Conservation (phyloP, 140 eudicot genomes). For the Ambrosia hybrid region DNA sequence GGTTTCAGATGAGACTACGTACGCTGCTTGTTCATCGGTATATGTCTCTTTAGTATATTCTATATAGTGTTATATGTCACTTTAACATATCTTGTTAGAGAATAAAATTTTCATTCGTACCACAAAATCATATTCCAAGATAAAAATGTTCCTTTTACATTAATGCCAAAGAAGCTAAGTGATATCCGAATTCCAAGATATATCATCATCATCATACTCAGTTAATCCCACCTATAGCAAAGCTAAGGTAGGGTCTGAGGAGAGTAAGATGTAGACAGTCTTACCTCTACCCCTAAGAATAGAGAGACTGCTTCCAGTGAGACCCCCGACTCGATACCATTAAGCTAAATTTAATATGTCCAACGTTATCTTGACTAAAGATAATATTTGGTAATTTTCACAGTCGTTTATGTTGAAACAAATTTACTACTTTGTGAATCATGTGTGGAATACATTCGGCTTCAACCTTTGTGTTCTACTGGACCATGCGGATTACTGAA, state of each 20-base stretch:
- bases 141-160: slow-evolving; percentile 3
- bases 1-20: not conserved
- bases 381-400: not conserved
- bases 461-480: slow-evolving; percentile 5
- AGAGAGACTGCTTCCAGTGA: no score
- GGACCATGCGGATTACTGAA: not conserved
- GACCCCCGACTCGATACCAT: no score
- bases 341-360: no score
- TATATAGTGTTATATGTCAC: not conserved
- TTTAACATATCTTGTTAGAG: slow-evolving; percentile 11
- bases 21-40: not conserved
- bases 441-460: slow-evolving; percentile 3
- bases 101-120: slow-evolving; percentile 26
- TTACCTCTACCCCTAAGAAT: no score
- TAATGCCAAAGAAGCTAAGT: slow-evolving; percentile 28
- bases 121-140: slow-evolving; percentile 22
- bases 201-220: no score
- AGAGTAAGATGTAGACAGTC: no score
- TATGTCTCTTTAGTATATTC: no score
- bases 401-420: not conserved
- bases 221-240: no score
- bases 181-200: slow-evolving; percentile 1
- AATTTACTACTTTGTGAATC: not conserved
- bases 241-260: no score
- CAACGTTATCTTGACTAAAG: no score